These are phyloP conservation scores for Saccharomyces uvarum DNA, from an alignment of 1,139 yeast genomes.

Conservation along the genomic window DNA sequence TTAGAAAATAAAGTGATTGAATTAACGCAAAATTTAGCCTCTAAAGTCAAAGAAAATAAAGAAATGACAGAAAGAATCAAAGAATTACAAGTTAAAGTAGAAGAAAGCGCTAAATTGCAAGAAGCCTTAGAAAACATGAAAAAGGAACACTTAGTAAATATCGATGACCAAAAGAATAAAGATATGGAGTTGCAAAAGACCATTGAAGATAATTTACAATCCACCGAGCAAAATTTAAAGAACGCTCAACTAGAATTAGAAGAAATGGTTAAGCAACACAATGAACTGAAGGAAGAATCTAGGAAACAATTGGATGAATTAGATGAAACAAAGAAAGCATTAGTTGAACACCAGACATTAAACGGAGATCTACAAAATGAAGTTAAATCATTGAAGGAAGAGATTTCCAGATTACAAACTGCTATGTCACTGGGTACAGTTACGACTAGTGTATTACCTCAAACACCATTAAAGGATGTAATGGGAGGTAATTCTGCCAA, in stretches of 20 bases:
- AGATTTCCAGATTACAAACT: conserved; percentile 44
- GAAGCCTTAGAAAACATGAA: conserved; percentile 51
- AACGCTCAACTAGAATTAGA: conserved; percentile 57
- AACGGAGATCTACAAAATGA: conserved; percentile 63
- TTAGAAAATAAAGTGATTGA: conserved; percentile 94
- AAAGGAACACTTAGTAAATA: conserved; percentile 43
- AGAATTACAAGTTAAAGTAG: conserved; percentile 47
- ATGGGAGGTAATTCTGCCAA: conserved; percentile 3
- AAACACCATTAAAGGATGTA: conserved; percentile 20
- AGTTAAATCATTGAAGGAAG: conserved; percentile 61
- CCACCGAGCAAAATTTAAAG: conserved; percentile 52
- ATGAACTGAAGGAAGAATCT: conserved; percentile 56
- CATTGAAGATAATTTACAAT: conserved; percentile 51
- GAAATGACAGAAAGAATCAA: conserved; percentile 57
- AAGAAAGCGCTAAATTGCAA: conserved; percentile 52
- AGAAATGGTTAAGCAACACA: conserved; percentile 58
- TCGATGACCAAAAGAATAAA: conserved; percentile 40
- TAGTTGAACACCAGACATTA: conserved; percentile 56
- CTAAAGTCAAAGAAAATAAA: conserved; percentile 75
- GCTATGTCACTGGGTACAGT: conserved; percentile 34
- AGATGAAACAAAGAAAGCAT: conserved; percentile 52
- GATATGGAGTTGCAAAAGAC: conserved; percentile 46
- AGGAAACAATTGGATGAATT: conserved; percentile 55
- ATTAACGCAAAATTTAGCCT: conserved; percentile 74
- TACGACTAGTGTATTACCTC: conserved; percentile 20